A percentile compares a stretch with the other conserved stretches of the same genome.
phyloP scores from a whole-genome alignment of 1,284 basidiomycete species.

The Cryptococcus sp. region DNA sequence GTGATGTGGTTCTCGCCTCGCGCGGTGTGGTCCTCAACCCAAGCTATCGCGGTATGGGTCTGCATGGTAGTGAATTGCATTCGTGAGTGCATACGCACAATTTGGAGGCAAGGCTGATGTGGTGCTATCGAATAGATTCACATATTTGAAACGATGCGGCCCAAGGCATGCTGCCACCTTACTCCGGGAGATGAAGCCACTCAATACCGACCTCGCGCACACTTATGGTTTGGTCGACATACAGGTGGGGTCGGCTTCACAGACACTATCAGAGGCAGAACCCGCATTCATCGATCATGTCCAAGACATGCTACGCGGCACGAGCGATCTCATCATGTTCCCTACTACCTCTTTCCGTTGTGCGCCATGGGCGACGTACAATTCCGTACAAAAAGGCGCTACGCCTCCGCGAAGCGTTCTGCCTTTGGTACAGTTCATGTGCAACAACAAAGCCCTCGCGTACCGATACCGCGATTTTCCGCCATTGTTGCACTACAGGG shows the following conservation, averaged over 20 bases:
- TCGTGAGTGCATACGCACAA: constrained; percentile 33
- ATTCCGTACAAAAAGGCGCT: neutral
- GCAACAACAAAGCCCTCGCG: constrained; percentile 41
- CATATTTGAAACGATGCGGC: constrained; percentile 53
- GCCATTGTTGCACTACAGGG: constrained; percentile 48
- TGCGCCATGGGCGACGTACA: constrained; percentile 26
- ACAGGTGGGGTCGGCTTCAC: constrained; percentile 29
- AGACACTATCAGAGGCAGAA: constrained; percentile 23
- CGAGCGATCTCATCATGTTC: constrained; percentile 5
- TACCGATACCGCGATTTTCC: constrained; percentile 32
- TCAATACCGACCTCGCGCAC: constrained; percentile 42
- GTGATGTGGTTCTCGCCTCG: constrained; percentile 52
- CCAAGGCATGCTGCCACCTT: constrained; percentile 40
- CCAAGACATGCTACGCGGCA: constrained; percentile 14
- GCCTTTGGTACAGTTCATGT: constrained; percentile 33
- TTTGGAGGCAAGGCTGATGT: neutral
- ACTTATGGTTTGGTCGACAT: constrained; percentile 46
- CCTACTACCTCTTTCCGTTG: constrained; percentile 13
- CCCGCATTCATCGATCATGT: constrained; percentile 29
- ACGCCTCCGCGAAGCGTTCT: constrained; percentile 1
- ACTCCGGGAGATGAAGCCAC: constrained; percentile 53
- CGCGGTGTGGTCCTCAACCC: constrained; percentile 55
- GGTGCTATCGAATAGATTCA: constrained; percentile 28
- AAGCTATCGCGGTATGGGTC: constrained; percentile 55
- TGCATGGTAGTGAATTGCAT: constrained; percentile 56